Base-by-base conservation (phyloP, 352 stramenopile species). In the Pythium phragmitis region DNA sequence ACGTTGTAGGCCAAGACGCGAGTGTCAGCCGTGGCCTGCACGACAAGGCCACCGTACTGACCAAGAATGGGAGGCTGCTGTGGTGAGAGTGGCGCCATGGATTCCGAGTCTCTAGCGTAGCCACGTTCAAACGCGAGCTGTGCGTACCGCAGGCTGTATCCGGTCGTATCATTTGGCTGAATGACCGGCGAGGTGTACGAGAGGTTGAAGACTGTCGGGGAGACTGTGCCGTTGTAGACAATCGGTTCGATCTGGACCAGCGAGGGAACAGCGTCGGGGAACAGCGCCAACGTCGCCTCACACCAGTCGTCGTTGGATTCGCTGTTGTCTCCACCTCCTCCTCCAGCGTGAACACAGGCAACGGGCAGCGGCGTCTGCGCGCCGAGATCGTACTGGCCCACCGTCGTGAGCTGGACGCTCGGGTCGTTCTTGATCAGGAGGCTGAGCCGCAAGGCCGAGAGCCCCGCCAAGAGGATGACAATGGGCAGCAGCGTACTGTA, bases 401-500 rank as follows among this genome's bases (percentile, higher is more conserved):
- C 59, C 3, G 63, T 64, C 0, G 56, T 68, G 7, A 93, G 68
- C 21, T 66, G 43, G 34, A 88, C 55, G 23, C 76, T 80, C 0
- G 78, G 79, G 23, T 91, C 82, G 46, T 88, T 78, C 37, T 67
- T 30, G 12, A 85, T 59, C 9, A 87, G 73, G 0, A 79, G 36
- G 57, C 76, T 89, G 23, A 78, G 56, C 43, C 85, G 77, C 7
- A 96, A 65, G 1, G 80, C 65, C 28, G 74, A 77, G 17, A 96
- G 53, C 0, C 86, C 88, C 0, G 87, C 60, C 28, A 88, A 76
- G 23, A 96, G 72, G n/a, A 92, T 64, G 5, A 85, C 52, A 43
- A 91, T 69, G 0, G 88, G 88, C 17, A 95, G 65, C 11, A 94
- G 23, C 2, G 67, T 83, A 61, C 85, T 91, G 69, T 87, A 95